Conservation (phyloP, 2,329 filamentous ascomycete species). For the Fusarium succisae region DNA sequence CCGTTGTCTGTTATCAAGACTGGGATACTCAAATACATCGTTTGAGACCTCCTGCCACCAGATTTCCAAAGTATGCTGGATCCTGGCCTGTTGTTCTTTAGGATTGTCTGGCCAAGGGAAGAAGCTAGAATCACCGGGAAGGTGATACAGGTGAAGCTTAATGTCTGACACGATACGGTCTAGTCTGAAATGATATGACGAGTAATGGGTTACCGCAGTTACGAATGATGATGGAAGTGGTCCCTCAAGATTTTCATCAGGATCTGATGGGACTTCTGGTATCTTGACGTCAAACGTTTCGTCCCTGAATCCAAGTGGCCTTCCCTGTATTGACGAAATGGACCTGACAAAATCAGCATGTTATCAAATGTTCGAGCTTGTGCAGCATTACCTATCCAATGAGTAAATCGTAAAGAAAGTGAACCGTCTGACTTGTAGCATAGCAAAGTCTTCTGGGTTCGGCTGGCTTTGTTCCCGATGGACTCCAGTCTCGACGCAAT, state of each 20-base stretch:
- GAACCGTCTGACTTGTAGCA: background rate
- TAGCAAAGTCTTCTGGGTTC: rapidly evolving
- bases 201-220: background rate
- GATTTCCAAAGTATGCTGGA: rapidly evolving
- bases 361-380: background rate
- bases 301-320: background rate
- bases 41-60: background rate
- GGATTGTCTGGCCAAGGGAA: conserved; percentile 21
- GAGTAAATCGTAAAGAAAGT: background rate
- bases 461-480: background rate
- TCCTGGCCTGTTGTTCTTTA: background rate
- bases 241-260: too few species aligned
- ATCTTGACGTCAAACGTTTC: background rate
- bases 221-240: rapidly evolving
- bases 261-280: rapidly evolving
- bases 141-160: background rate
- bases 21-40: background rate
- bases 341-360: background rate
- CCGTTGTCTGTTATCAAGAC: background rate
- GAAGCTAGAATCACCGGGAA: conserved; percentile 30
- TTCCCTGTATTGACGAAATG: background rate
- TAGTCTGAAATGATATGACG: background rate
- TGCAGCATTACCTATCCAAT: background rate
- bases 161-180: background rate
- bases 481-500: background rate